A percentile compares a stretch with the other conserved stretches of the same genome.
Evolutionary conservation across 1,284 basidiomycete genomes (phyloP).

Genomic region (Sporisorium scitamineum): DNA sequence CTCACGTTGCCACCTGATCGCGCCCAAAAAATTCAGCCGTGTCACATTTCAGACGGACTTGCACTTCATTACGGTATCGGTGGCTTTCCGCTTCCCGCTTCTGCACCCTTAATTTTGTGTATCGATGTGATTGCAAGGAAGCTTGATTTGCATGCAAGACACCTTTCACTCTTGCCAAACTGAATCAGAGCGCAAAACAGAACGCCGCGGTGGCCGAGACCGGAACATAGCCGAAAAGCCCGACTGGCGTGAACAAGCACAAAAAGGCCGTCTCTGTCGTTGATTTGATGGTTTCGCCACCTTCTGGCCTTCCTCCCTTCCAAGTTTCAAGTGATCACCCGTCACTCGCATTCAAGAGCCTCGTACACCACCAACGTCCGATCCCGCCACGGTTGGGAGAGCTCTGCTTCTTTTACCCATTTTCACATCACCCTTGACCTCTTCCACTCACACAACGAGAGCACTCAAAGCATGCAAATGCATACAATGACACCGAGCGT

Average conservation of each 20-base stretch:
- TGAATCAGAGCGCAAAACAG: neutral
- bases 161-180: no score
- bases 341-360: constrained; percentile 1
- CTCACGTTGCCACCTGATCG: constrained; percentile 14
- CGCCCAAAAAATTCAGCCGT: neutral
- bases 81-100: neutral
- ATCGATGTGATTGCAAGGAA: no score
- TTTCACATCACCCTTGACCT: no score
- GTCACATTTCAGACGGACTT: neutral
- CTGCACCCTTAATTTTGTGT: no score
- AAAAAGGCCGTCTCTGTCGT: neutral
- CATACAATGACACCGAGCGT: constrained; percentile 6
- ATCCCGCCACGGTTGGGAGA: no score
- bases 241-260: constrained; percentile 1
- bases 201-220: neutral
- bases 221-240: no score
- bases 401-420: no score
- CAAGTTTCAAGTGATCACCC: neutral
- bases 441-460: neutral
- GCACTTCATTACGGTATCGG: neutral
- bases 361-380: neutral
- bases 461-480: neutral
- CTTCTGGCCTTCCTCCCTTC: neutral
- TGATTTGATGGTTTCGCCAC: neutral
- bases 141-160: no score